These are phyloP conservation scores for Amanita brunnescens DNA, from an alignment of 768 basidiomycete genomes.

Conservation along the genomic window DNA sequence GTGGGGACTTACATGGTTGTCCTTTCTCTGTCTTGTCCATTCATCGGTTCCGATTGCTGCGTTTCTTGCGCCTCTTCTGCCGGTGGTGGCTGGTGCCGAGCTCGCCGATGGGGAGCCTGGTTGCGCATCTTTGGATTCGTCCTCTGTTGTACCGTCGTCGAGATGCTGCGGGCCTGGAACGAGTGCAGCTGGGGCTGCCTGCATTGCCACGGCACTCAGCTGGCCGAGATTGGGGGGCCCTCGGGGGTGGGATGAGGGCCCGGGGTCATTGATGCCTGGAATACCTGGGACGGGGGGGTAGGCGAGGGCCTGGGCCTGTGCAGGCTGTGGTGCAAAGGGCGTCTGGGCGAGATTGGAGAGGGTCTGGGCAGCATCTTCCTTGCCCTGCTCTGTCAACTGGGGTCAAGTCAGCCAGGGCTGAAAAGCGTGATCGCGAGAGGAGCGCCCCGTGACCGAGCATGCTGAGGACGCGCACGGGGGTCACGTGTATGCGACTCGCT, in stretches of 20 bases:
- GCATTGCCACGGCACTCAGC: constrained; percentile 44
- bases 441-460: constrained; percentile 30
- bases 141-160: constrained; percentile 11
- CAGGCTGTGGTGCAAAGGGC: constrained; percentile 22
- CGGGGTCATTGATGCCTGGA: constrained; percentile 54
- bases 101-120: constrained; percentile 13
- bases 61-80: constrained; percentile 43
- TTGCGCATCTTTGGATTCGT: constrained; percentile 9
- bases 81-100: constrained; percentile 20
- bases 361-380: constrained; percentile 55
- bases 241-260: constrained; percentile 64
- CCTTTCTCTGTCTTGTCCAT: constrained; percentile 73
- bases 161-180: constrained; percentile 7
- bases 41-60: constrained; percentile 67
- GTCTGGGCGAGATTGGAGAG: constrained; percentile 45
- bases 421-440: not conserved
- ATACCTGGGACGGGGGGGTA: constrained; percentile 24
- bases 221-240: constrained; percentile 60
- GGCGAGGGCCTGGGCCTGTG: constrained; percentile 20
- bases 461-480: too few species aligned
- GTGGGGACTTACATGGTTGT: constrained; percentile 56
- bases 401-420: constrained; percentile 1
- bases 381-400: constrained; percentile 39
- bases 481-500: constrained; percentile 26
- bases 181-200: constrained; percentile 26